A percentile compares a stretch with the other conserved stretches of the same genome.
These are phyloP conservation scores for Aspergillus fumigatus DNA, from an alignment of 2,329 filamentous ascomycete genomes.

Conservation along the genomic window DNA sequence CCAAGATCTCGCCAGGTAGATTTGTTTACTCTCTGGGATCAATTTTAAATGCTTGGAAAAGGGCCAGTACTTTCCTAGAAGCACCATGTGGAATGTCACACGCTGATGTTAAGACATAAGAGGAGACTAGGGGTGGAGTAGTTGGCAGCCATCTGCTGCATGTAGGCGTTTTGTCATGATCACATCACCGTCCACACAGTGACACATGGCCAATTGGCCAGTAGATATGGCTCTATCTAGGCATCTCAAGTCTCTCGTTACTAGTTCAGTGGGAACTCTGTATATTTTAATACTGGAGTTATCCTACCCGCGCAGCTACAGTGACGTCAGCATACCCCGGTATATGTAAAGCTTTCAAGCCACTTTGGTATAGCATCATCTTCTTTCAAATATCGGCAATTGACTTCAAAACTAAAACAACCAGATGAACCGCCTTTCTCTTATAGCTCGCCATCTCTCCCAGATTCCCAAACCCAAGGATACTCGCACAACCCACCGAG, in stretches of 20 bases:
- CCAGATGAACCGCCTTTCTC: background rate
- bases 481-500: background rate
- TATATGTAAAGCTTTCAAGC: background rate
- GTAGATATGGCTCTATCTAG: too few relatives aligned
- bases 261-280: too few relatives aligned
- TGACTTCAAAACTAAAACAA: background rate
- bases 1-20: background rate
- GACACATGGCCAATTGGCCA: background rate
- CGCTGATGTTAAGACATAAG: background rate
- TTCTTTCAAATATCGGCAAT: background rate
- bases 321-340: background rate
- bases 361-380: background rate
- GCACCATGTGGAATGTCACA: background rate
- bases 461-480: background rate
- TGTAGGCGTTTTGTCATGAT: slow-evolving; percentile 6
- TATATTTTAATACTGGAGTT: too few relatives aligned
- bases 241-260: too few relatives aligned
- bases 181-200: slow-evolving; percentile 5
- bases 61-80: background rate
- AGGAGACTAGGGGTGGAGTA: background rate
- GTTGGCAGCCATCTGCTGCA: too few relatives aligned
- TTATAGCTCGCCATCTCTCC: background rate
- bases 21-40: background rate
- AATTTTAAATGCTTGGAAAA: background rate
- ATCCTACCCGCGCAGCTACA: background rate